Base-by-base conservation (phyloP, 345 rosid genomes). In the Atalantia buxifolia region DNA sequence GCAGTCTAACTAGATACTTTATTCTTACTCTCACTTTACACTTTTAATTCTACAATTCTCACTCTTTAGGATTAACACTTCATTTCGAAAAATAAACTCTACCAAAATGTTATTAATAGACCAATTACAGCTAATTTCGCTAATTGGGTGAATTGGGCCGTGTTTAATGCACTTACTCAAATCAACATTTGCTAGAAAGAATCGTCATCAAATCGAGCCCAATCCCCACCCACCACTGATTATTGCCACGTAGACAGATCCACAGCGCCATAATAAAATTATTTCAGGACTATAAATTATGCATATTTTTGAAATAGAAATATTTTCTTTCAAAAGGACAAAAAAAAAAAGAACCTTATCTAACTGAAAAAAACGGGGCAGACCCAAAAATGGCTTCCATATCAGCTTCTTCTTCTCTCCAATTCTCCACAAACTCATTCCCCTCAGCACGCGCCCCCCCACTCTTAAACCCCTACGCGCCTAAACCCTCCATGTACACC, bases 321-420 rank as follows among this genome's bases (percentile, higher is more conserved):
- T 36, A 36, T 36, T 36, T 36, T 36, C 40, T 36, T 36, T 7
- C 38, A 36, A 1, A 36, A 36, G 9, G 9, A 2, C 30, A 28
- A 28, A 28, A 1, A 7, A 36, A 69, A 19, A 8, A 2, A 24
- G 21, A 48, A 22, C 50, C 80, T 82, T 79, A 87, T 84, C 87
- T 36, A 66, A 57, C 8, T 13, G 3, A 69, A 5, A 36, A 36
- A 24, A 71, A 64, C 18, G 22, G 66, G 40, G 35, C 21, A n/a
- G 7, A 18, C 14, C 50, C 64, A 59, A 61, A 53, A 68, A 90
- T 90, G 94, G 92, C 91, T 22, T 79, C 76, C 4, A 12, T 80
- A 9, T 78, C 80, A 9, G 16, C 50, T 45, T 65, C 83, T 19
- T 63, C 92, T 28, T 79, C 87, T 62, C 88, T 86, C 27, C 87